Conservation (phyloP, 2,329 filamentous ascomycete species). For the Tolypocladium guangdongense region DNA sequence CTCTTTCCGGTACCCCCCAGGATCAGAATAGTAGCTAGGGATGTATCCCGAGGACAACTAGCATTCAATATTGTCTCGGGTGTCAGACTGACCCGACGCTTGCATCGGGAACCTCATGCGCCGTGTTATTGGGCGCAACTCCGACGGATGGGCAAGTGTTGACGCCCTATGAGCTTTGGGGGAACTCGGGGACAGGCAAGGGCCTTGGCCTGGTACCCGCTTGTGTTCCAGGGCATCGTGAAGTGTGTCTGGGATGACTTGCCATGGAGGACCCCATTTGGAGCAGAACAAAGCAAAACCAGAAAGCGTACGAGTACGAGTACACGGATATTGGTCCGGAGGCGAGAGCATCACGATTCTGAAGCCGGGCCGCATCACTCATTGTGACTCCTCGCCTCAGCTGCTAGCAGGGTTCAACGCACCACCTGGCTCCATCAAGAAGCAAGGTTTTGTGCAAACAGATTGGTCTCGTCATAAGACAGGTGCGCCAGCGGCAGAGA, state of each 20-base stretch:
- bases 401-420: neutral
- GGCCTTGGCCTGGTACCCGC: neutral
- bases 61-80: neutral
- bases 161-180: neutral
- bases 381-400: neutral
- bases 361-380: neutral
- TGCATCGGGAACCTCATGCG: too few species aligned
- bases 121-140: too few species aligned
- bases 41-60: neutral
- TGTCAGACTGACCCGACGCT: neutral
- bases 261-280: neutral
- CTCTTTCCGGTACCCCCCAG: neutral
- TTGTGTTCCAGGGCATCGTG: neutral
- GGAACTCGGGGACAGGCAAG: neutral
- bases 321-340: neutral
- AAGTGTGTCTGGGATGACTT: neutral
- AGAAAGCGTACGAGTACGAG: neutral
- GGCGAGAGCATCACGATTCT: neutral
- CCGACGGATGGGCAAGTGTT: neutral
- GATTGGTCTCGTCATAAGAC: neutral
- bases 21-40: neutral
- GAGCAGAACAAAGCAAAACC: neutral
- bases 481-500: neutral
- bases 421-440: neutral
- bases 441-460: neutral